A percentile compares a stretch with the other conserved stretches of the same genome.
phyloP scores from a whole-genome alignment of 1,284 basidiomycete genomes.

The Coniferiporia weirii region DNA sequence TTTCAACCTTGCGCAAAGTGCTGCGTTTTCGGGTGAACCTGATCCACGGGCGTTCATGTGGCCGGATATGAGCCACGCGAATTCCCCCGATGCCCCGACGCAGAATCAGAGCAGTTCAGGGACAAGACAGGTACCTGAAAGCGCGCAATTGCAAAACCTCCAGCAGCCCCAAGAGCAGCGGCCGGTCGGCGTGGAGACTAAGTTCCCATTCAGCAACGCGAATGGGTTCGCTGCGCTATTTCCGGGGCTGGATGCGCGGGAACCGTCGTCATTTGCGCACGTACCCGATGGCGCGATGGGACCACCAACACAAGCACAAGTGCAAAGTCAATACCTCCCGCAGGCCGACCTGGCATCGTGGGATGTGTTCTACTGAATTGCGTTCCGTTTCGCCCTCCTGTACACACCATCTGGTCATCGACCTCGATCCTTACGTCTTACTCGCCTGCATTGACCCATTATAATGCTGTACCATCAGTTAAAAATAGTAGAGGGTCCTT shows the following conservation, averaged over 20 bases:
- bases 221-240: background rate
- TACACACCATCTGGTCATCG: background rate
- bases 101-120: background rate
- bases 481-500: background rate
- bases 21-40: constrained; percentile 12
- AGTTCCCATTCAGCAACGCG: no score
- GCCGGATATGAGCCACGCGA: constrained; percentile 12
- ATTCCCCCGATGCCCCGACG: constrained; percentile 6
- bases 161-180: constrained; percentile 3
- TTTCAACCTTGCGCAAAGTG: constrained; percentile 14
- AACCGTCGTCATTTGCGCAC: constrained; percentile 5
- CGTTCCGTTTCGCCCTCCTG: background rate
- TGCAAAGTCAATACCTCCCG: constrained; percentile 2
- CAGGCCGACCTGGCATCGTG: background rate
- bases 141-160: background rate
- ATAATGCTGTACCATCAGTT: background rate
- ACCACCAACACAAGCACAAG: background rate
- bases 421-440: background rate
- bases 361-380: constrained; percentile 12
- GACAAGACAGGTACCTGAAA: background rate
- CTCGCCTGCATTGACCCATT: background rate
- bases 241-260: background rate
- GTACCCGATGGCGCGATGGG: background rate
- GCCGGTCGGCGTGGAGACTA: background rate
- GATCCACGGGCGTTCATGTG: constrained; percentile 17